These are phyloP conservation scores for Dentipellis sp. DNA, from an alignment of 768 basidiomycete species.

Conservation along the genomic window DNA sequence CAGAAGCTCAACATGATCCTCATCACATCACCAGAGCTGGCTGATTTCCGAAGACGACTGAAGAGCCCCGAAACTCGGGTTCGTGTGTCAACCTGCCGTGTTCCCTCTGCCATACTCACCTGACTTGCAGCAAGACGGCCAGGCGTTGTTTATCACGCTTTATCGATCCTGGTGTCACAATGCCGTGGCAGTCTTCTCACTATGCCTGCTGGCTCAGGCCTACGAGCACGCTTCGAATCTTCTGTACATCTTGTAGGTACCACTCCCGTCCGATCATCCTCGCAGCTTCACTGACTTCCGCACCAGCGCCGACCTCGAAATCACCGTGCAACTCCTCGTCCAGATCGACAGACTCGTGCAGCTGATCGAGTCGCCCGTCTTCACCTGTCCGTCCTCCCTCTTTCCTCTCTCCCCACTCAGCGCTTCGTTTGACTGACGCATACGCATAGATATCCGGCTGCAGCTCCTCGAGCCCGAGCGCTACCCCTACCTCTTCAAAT, in stretches of 20 bases:
- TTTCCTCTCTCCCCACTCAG: background rate
- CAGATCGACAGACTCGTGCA: conserved; percentile 98
- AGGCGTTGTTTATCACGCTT: conserved; percentile 86
- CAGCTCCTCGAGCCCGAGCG: conserved; percentile 95
- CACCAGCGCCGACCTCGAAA: conserved; percentile 86
- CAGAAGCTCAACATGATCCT: conserved; percentile 96
- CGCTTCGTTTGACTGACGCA: conserved; percentile 2
- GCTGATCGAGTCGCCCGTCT: conserved; percentile 95
- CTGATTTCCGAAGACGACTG: conserved; percentile 85
- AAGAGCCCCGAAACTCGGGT: conserved; percentile 93
- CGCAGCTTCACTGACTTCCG: background rate
- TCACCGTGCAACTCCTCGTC: conserved; percentile 89
- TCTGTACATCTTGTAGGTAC: conserved; percentile 82
- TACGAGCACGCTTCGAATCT: conserved; percentile 98
- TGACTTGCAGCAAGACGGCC: conserved; percentile 77
- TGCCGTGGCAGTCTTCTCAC: conserved; percentile 90
- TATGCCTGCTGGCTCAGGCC: conserved; percentile 94
- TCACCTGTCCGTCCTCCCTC: conserved; percentile 63
- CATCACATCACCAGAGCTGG: conserved; percentile 92
- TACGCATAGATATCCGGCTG: conserved; percentile 65
- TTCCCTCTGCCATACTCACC: background rate
- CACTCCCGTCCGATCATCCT: conserved; percentile 4
- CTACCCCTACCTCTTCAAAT: conserved; percentile 96
- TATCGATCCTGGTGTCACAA: conserved; percentile 99
- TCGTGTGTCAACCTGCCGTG: conserved; percentile 17